Evolutionary conservation across 1,284 basidiomycete species (phyloP).

Genomic region (Irpex rosettiformis): DNA sequence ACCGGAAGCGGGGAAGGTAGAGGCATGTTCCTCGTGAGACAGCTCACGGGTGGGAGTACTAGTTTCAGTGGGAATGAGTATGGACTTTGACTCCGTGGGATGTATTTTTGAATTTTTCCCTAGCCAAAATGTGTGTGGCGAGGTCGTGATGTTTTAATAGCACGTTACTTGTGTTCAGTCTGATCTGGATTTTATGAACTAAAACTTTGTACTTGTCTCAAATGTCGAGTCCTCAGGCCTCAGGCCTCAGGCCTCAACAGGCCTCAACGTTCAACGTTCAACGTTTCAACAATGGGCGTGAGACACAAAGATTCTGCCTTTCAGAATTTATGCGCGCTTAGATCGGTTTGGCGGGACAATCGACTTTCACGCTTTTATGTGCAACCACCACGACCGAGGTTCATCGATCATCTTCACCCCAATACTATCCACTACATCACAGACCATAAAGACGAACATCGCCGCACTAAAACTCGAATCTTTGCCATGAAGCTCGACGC

Average conservation of each 20-base stretch:
- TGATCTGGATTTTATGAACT: no score
- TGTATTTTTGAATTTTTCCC: background rate
- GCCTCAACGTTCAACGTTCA: no score
- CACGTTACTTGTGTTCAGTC: no score
- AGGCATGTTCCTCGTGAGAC: conserved; percentile 44
- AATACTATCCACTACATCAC: background rate
- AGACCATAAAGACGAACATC: background rate
- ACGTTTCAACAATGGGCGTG: no score
- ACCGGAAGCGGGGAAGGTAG: conserved; percentile 32
- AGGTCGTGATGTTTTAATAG: no score
- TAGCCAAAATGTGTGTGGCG: no score
- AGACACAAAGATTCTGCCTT: background rate
- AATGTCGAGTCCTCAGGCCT: no score
- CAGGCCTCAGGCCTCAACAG: no score
- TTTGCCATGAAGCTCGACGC: conserved; percentile 88
- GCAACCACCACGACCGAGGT: background rate
- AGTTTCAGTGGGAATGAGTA: conserved; percentile 22
- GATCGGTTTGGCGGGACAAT: background rate
- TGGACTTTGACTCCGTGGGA: conserved; percentile 12
- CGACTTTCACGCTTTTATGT: background rate
- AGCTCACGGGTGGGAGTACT: conserved; percentile 59
- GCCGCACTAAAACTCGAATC: conserved; percentile 7
- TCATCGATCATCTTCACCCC: background rate
- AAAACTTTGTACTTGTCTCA: no score
- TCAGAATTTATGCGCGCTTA: background rate